Evolutionary conservation across 1,139 yeast genomes (phyloP), one percentile per base, ranked within the genome.

Genomic region (Candida buenavistaensis): DNA sequence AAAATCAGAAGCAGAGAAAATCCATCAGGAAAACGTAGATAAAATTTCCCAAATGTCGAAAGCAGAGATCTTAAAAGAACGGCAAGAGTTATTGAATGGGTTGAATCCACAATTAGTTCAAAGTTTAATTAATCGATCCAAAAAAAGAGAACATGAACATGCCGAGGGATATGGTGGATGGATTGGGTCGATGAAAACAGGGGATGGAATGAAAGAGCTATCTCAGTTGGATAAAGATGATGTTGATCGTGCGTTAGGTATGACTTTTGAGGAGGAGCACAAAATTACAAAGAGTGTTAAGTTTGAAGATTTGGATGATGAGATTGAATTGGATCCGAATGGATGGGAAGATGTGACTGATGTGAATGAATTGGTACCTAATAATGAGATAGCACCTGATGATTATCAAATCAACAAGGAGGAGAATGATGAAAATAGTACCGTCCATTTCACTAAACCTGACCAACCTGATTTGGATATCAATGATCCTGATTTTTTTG

Each of bases 401-500:
- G 79, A 50, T 48, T 76, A 45, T 73, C 86, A 50, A 57, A 61
- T 64, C 26, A 55, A 53, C 33, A 40, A 50, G 3, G 46, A 43
- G 14, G 69, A 70, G 8, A 59, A 69, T 7, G 56, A 67, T 20
- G 54, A 59, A 7, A 41, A 37, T 6, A 32, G 27, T 8, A 33
- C 52, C 1, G 78, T 84, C 3, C 95, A 85, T 56, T 86, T 86
- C 51, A 77, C 84, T 3, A 75, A 71, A 35, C 83, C 85, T 1
- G 46, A 50, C 5, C 25, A 26, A 7, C 45, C 46, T 3, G 68
- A 66, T 6, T 50, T 84, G 23, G 87, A 82, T 45, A 52, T 84
- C 9, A 66, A 84, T 51, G 95, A 83, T 55, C 92, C 95, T 1
- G 74, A 81, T 13, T 90, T 89, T 54, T 75, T 80, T 45, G 81